Percentiles rank a stretch among this genome's conserved stretches.
Evolutionary conservation across 441 rosid species (phyloP).

Genomic region (Aquilaria agallochum): DNA sequence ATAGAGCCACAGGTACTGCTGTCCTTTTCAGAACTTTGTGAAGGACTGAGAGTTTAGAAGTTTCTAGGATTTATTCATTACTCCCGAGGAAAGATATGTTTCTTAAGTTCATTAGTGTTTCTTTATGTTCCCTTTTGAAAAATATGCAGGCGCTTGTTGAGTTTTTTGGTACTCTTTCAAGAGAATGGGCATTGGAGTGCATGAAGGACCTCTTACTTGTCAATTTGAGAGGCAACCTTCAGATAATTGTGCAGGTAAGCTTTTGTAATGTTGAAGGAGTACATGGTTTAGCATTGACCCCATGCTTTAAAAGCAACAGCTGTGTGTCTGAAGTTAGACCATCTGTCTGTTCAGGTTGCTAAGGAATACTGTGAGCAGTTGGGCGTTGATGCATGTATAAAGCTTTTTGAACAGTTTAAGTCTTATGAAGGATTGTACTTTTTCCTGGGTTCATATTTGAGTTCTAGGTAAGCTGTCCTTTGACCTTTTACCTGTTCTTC

Average conservation of each 20-base stretch:
- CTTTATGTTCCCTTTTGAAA: constrained; percentile 11
- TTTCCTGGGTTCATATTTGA: constrained; percentile 92
- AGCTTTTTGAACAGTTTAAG: constrained; percentile 97
- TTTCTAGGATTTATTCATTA: neutral
- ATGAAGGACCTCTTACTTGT: constrained; percentile 96
- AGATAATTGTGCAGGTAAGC: constrained; percentile 92
- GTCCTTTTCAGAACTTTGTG: constrained; percentile 12
- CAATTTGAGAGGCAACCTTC: constrained; percentile 93
- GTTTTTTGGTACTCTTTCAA: constrained; percentile 95
- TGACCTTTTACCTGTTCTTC: neutral
- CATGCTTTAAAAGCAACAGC: constrained; percentile 11
- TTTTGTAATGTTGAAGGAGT: constrained; percentile 18
- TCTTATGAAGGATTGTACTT: constrained; percentile 98
- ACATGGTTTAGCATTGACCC: constrained; percentile 9
- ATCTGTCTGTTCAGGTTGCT: constrained; percentile 56
- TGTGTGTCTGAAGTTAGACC: neutral
- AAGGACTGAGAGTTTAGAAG: constrained; percentile 4
- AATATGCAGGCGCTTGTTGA: constrained; percentile 81
- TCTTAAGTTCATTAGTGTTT: neutral
- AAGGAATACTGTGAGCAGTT: constrained; percentile 97
- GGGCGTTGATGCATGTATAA: constrained; percentile 92
- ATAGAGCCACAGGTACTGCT: constrained; percentile 85
- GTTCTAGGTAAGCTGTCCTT: constrained; percentile 69
- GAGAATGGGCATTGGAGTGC: constrained; percentile 99
- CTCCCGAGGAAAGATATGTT: too few species aligned